Evolutionary conservation across 176 grass and related monocot species (phyloP), one percentile per base, ranked within the genome.

Genomic region (Stipa capillata): DNA sequence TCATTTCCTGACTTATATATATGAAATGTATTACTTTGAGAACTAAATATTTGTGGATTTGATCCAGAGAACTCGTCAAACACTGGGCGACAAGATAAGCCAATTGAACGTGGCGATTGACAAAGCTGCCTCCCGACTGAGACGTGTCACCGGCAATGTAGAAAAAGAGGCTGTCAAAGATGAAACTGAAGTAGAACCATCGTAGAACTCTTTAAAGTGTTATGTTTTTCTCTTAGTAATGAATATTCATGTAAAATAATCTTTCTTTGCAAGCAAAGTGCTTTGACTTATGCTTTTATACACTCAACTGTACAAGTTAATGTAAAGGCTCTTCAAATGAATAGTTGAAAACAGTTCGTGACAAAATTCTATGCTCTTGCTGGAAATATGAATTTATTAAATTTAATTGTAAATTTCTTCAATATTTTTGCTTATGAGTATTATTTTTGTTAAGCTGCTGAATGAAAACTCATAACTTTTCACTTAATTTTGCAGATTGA

Each of bases 11-110:
- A 45, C 9, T 51, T n/a, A 21, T 35, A 5, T 31, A 36, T 37
- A 20, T 58, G 32, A 25, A 65, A 41, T 2, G n/a, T 68, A 48
- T 40, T 31, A 7, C 31, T 54, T 77, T 89, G 10, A 67, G 41
- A 63, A 21, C 54, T 27, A 80, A 54, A 61, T 55, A 12, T 84
- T 8, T 57, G 4, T 58, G 18, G 16, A 72, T 42, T 78, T 18
- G n/a, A 55, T 81, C 49, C 80, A 93, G 87, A 89, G 87, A 87
- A 89, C 90, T 49, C 87, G 87, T 49, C 90, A 93, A 80, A 93
- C 84, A 20, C 65, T 89, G 55, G 88, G 88, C 2, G 90, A 89
- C 62, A 93, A 89, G 87, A 89, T 87, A 48, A 89, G 65, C 29
- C 90, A 89, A 50, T 65, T 93, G 77, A 93, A 93, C 70, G 47